These are phyloP conservation scores for Tilletia walkeri DNA, from an alignment of 1,284 basidiomycete species.

Conservation along the genomic window DNA sequence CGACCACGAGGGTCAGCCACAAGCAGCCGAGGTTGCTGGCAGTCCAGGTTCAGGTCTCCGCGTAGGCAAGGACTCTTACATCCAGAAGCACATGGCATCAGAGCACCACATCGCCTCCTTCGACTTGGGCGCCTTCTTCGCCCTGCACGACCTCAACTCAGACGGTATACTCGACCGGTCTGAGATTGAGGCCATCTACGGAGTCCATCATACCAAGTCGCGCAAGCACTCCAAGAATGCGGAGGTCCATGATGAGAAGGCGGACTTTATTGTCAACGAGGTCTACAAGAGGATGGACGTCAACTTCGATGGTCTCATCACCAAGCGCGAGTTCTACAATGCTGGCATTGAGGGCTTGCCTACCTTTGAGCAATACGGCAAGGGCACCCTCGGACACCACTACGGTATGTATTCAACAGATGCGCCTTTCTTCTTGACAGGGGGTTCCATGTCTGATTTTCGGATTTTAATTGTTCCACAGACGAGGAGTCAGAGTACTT, in stretches of 20 bases:
- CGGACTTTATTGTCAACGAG: conserved; percentile 73
- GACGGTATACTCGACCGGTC: conserved; percentile 56
- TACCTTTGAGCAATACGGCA: conserved; percentile 65
- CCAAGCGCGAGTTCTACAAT: conserved; percentile 74
- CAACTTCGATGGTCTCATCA: conserved; percentile 74
- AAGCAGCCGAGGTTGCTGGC: conserved; percentile 17
- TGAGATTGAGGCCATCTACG: conserved; percentile 61
- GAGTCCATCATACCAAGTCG: conserved; percentile 90
- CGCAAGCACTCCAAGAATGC: conserved; percentile 77
- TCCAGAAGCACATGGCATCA: conserved; percentile 54
- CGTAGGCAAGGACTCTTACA: conserved; percentile 31
- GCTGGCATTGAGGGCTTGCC: conserved; percentile 77
- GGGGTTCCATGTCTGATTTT: not conserved
- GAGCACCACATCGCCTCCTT: conserved; percentile 57
- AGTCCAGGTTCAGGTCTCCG: conserved; percentile 30
- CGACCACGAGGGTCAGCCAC: conserved; percentile 3
- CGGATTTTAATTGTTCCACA: conserved; percentile 14
- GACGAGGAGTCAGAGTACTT: conserved; percentile 56
- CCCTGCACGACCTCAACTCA: conserved; percentile 83
- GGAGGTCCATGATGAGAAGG: conserved; percentile 78
- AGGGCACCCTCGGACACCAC: conserved; percentile 77
- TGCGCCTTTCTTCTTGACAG: not conserved
- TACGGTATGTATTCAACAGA: conserved; percentile 63
- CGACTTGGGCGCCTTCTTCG: conserved; percentile 61
- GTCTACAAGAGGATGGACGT: conserved; percentile 76